Percentiles rank a stretch among this genome's conserved stretches.
These are phyloP conservation scores for Fragaria iinumae DNA, from an alignment of 306 rosid species.

Conservation along the genomic window DNA sequence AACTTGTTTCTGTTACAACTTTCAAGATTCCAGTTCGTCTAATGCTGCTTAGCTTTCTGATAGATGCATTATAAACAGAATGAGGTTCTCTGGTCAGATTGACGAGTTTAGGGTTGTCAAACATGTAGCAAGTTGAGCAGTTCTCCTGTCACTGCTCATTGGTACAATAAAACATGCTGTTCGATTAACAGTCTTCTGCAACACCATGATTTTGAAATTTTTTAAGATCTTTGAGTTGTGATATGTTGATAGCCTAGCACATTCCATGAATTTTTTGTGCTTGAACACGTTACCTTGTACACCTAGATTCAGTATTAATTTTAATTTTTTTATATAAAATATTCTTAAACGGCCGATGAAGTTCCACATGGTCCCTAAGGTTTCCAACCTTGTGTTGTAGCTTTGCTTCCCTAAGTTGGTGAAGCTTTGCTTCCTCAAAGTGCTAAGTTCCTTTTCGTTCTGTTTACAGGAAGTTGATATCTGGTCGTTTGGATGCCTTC, in stretches of 20 bases:
- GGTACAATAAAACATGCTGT: not conserved
- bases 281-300: not conserved
- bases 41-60: not conserved
- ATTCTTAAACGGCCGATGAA: not conserved
- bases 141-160: not conserved
- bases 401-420: not conserved
- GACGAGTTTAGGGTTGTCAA: not conserved
- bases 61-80: not conserved
- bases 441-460: slow-evolving; percentile 15
- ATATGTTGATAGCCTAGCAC: not conserved
- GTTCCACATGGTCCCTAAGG: not conserved
- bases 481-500: slow-evolving; percentile 97
- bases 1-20: not conserved
- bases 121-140: not conserved
- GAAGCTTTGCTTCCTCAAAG: not conserved
- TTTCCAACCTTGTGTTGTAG: not conserved
- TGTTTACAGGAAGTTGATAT: slow-evolving; percentile 83
- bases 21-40: not conserved
- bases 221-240: not conserved
- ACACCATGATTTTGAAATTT: not conserved
- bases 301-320: not conserved
- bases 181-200: not conserved
- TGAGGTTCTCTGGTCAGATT: not conserved
- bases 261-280: not conserved
- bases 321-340: not conserved